Percentiles rank a stretch among this genome's conserved stretches.
phyloP scores from a whole-genome alignment of 495 filamentous ascomycete genomes.

The Xylaria sp. region DNA sequence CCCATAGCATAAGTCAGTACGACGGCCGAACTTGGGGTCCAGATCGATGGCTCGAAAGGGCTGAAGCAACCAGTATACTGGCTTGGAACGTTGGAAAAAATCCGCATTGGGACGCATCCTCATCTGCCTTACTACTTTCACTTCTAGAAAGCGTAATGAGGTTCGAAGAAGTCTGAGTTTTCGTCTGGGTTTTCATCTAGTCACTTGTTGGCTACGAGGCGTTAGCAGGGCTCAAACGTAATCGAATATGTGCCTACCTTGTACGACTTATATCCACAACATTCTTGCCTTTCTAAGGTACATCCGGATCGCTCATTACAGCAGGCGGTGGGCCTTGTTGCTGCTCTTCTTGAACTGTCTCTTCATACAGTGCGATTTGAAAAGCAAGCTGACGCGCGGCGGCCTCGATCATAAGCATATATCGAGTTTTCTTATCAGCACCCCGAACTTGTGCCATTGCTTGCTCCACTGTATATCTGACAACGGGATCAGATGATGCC shows the following conservation, averaged over 20 bases:
- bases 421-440: constrained; percentile 48
- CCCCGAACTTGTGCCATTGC: constrained; percentile 50
- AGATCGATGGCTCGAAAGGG: not conserved
- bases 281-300: constrained; percentile 24
- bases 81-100: not conserved
- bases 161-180: not conserved
- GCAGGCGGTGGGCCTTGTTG: constrained; percentile 27
- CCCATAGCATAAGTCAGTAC: not conserved
- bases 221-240: not conserved
- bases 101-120: not conserved
- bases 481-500: constrained; percentile 44
- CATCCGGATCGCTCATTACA: constrained; percentile 37
- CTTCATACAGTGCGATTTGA: constrained; percentile 52
- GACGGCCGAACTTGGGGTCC: not conserved
- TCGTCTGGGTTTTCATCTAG: too few species aligned
- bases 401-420: constrained; percentile 51
- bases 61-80: not conserved
- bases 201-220: not conserved
- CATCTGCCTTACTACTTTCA: not conserved
- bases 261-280: not conserved
- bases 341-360: constrained; percentile 40
- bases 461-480: constrained; percentile 47
- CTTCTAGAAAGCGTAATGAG: not conserved
- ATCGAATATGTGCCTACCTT: not conserved
- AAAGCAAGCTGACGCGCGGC: constrained; percentile 53